Percentiles rank a stretch among this genome's conserved stretches.
Conservation (phyloP, 106 monocot species). For the Iris macrosiphon region DNA sequence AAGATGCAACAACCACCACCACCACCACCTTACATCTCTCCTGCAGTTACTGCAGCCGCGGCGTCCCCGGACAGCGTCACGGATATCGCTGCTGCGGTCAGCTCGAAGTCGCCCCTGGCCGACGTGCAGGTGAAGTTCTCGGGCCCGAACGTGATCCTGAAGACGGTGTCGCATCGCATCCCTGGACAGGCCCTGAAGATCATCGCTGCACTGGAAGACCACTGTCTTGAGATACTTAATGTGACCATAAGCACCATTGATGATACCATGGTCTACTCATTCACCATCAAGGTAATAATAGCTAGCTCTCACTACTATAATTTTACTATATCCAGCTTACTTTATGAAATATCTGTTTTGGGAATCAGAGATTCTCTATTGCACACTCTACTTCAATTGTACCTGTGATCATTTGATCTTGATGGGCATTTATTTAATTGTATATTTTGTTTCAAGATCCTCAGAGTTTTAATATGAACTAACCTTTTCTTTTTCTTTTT, state of each 20-base stretch:
- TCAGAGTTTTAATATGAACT: too few species aligned
- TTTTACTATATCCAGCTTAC: too few species aligned
- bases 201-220: constrained; percentile 54
- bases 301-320: too few species aligned
- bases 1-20: constrained; percentile 13
- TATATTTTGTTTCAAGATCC: too few species aligned
- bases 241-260: constrained; percentile 60
- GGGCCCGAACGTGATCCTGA: constrained; percentile 63
- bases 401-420: too few species aligned
- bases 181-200: constrained; percentile 71
- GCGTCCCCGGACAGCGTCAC: background rate
- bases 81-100: constrained; percentile 30
- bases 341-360: too few species aligned
- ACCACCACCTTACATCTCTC: too few species aligned
- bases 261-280: constrained; percentile 69
- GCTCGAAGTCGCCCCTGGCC: constrained; percentile 37
- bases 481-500: too few species aligned
- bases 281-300: constrained; percentile 77
- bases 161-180: constrained; percentile 61
- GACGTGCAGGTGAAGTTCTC: constrained; percentile 76
- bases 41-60: too few species aligned
- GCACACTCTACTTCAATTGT: too few species aligned
- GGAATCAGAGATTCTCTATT: too few species aligned
- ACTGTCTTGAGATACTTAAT: constrained; percentile 67
- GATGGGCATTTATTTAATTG: too few species aligned